A percentile compares a stretch with the other conserved stretches of the same genome.
Conservation (phyloP, 805 yeast species). For the Yarrowia porcina region DNA sequence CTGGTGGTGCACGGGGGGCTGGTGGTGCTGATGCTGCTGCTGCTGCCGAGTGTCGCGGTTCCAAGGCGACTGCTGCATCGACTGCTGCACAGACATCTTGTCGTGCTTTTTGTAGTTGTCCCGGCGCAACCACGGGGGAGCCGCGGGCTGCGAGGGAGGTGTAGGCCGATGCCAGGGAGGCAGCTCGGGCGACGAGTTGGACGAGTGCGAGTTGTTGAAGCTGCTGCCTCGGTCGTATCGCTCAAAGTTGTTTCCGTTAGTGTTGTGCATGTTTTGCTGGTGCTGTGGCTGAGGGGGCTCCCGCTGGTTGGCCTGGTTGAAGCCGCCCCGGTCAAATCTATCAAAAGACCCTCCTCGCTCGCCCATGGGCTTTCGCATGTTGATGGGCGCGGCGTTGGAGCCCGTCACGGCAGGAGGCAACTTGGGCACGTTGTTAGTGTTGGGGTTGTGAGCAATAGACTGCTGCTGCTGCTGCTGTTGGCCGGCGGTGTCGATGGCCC, state of each 20-base stretch:
- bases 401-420: constrained; percentile 6
- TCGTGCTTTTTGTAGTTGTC: constrained; percentile 25
- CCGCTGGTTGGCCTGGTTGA: constrained; percentile 14
- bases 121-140: constrained; percentile 25
- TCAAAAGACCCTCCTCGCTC: constrained; percentile 20
- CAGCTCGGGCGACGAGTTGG: constrained; percentile 17
- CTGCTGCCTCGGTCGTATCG: constrained; percentile 16
- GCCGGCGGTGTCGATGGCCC: neutral
- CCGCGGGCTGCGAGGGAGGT: constrained; percentile 24
- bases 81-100: constrained; percentile 9
- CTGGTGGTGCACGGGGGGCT: constrained; percentile 19
- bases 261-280: constrained; percentile 11
- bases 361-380: constrained; percentile 8
- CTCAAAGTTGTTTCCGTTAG: constrained; percentile 19
- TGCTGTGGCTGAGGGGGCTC: neutral
- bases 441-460: neutral
- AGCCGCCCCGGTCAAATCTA: constrained; percentile 11
- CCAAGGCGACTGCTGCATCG: constrained; percentile 21
- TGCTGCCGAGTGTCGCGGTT: constrained; percentile 25
- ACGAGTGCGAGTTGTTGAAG: constrained; percentile 18
- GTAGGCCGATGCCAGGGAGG: constrained; percentile 26
- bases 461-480: too few species aligned
- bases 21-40: constrained; percentile 13
- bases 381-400: constrained; percentile 26
- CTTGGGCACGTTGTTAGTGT: constrained; percentile 9